Evolutionary conservation across 768 basidiomycete genomes (phyloP), one percentile per base, ranked within the genome.

Genomic region (Auricularia heimuer): DNA sequence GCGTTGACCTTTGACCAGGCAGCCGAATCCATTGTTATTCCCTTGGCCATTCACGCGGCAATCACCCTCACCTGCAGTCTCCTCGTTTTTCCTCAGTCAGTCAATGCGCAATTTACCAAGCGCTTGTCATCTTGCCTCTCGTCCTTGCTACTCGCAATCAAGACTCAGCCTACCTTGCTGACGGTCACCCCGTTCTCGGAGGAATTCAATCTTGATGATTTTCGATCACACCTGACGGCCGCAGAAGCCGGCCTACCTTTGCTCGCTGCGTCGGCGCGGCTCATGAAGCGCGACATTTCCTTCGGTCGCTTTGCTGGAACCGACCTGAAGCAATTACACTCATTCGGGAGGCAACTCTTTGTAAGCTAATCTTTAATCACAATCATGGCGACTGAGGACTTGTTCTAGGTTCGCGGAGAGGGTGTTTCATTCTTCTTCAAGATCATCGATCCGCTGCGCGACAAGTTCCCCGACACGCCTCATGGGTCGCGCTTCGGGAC

Each of bases 351-450:
- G 54, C 75, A 82, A 3, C 36, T 68, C 45, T 44, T 54, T 10
- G 68, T 68, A 29, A 35, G 44, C 29, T 29, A 29, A 29, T 29
- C 29, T 29, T 29, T 29, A 29, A 29, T 29, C 29, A 29, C 29
- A 29, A 29, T 29, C 29, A 29, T 29, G 29, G 29, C 29, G 29
- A 29, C 29, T 29, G 29, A 29, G 89, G 67, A 78, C 80, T 36
- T 0, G 16, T 1, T 62, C 21, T 33, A 67, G 67, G 29, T 82
- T 11, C 77, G 85, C 10, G 81, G 82, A 21, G 79, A 85, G 67
- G 89, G 89, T 16, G 78, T 90, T 79, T 76, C 73, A n/a, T 72
- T 82, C 47, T 90, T 87, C 69, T 89, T 86, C 67, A 73, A 73
- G 0, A 70, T 90, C 24, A 80, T 88, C 10, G 86, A 90, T 67